Conservation (phyloP, 768 basidiomycete species). For the Pleurotus citrinopileatus region DNA sequence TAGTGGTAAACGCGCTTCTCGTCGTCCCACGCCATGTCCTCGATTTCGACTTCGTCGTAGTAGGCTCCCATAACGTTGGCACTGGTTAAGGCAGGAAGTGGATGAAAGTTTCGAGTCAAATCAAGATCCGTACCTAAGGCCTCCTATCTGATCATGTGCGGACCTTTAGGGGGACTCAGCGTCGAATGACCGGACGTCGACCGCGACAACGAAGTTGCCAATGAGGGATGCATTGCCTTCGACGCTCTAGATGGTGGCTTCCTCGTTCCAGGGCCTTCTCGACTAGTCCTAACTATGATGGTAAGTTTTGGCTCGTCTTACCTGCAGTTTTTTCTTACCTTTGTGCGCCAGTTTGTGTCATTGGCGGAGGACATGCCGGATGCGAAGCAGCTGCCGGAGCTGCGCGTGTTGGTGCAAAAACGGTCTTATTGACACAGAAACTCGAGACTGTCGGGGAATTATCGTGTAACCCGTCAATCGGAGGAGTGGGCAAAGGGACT, state of each 20-base stretch:
- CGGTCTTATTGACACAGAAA: constrained; percentile 79
- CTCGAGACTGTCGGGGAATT: constrained; percentile 77
- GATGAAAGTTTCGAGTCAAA: background rate
- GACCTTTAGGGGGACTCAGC: no score
- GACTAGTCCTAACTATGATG: background rate
- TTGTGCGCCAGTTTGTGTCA: constrained; percentile 60
- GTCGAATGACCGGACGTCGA: no score
- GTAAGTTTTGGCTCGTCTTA: background rate
- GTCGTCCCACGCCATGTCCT: constrained; percentile 92
- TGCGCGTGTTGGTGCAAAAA: constrained; percentile 79
- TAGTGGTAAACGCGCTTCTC: constrained; percentile 87
- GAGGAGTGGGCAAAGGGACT: constrained; percentile 90
- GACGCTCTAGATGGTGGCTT: no score
- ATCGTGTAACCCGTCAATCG: constrained; percentile 91
- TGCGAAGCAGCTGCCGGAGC: constrained; percentile 89
- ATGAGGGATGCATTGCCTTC: no score
- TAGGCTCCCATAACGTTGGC: constrained; percentile 69
- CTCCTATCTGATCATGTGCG: no score
- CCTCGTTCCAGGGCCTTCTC: background rate
- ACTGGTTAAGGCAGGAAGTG: background rate
- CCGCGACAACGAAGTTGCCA: no score
- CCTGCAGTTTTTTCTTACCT: background rate
- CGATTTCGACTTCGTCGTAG: constrained; percentile 97
- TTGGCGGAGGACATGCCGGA: constrained; percentile 92
- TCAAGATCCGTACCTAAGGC: background rate